Base-by-base conservation (phyloP, 495 filamentous ascomycete genomes). In the Lichina pygmaea region DNA sequence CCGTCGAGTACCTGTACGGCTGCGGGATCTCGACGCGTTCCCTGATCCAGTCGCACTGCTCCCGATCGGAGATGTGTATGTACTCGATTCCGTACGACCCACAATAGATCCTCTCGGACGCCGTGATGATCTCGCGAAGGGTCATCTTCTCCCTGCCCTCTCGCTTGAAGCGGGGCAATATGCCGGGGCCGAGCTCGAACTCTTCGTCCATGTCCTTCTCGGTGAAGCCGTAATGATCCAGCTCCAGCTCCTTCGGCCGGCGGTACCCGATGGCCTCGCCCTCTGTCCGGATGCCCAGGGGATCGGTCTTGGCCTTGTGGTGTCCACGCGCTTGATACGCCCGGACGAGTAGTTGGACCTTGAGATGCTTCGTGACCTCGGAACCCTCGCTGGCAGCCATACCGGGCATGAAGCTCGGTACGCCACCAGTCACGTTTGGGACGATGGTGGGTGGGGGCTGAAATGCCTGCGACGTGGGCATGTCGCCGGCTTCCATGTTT, bases 261-360 rank as follows among this genome's bases (percentile, higher is more conserved):
- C 72, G 72, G 60, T 85, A 86, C 43, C 82, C 78, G 55, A 92
- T 91, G 44, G 79, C 75, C 60, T 84, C 76, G 41, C 78, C 76
- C 52, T 86, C 73, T 46, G 76, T 77, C 53, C 89, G 75, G 54
- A 97, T 97, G 46, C 86, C 84, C 15, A 97, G 74, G 46, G 89
- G 89, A 57, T 97, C 89, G 50, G 92, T 94, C 57, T 83, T 82
- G 48, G 89, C 86, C 67, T 93, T 93, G 72, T 94, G 84, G 62
- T 97, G 89, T 48, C 89, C 89, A 54, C 89, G 80, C 49, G 92
- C 84, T 66, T 97, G 89, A 66, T 94, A 97, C 44, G 91, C 89
- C 54, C 89, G 82, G 41, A 92, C 83, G 33, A 97, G 68, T 16
- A 97, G 71, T 66, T 97, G 89, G 39, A 95, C 91, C 67, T 97